Base-by-base conservation (phyloP, 2,329 filamentous ascomycete species). In the Pseudocercospora musae region DNA sequence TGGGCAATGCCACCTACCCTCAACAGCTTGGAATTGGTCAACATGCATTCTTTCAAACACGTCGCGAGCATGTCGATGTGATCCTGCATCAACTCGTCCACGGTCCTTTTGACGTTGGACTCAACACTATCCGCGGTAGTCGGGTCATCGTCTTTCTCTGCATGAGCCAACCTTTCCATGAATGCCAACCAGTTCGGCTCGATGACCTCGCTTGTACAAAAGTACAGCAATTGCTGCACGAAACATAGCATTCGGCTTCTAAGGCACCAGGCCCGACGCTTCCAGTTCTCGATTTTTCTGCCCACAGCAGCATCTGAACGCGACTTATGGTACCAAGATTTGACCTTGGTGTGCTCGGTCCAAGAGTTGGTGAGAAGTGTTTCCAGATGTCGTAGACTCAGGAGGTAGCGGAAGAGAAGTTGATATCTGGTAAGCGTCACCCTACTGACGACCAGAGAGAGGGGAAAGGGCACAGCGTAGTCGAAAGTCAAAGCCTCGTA, bases 351-450 rank as follows among this genome's bases (percentile, higher is more conserved):
- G 71, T 98, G 93, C 60, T 92, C 91, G 68, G 93, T 88, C 95
- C 95, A 99, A 56, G 90, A 92, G 27, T 87, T 87, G 4, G 92
- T 91, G 18, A 99, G 84, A 70, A 96, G 87, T 2, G 88, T 90
- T 75, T 99, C 95, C 4, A 98, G 84, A 75, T 97, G 90, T 57
- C 93, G 90, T 49, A 99, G 80, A 18, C 92, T 96, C 5, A 98
- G 81, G 3, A 98, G 85, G 75, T 98, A 97, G 33, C 95, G 91
- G 78, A 99, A 99, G 20, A 99, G 85, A 1, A 96, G 87, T 76
- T 99, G 95, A 74, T 99, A 99, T 57, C 95, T 87, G 77, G 95
- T 94, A n/a, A 99, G 86, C 0, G 95, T 99, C 75, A 97, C 96
- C 68, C 95, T 88, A 74, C 92, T 96, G 71, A 99, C 94, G 55